phyloP scores from a whole-genome alignment of 2,329 filamentous ascomycete species.

The Calonectria multiphialidica region DNA sequence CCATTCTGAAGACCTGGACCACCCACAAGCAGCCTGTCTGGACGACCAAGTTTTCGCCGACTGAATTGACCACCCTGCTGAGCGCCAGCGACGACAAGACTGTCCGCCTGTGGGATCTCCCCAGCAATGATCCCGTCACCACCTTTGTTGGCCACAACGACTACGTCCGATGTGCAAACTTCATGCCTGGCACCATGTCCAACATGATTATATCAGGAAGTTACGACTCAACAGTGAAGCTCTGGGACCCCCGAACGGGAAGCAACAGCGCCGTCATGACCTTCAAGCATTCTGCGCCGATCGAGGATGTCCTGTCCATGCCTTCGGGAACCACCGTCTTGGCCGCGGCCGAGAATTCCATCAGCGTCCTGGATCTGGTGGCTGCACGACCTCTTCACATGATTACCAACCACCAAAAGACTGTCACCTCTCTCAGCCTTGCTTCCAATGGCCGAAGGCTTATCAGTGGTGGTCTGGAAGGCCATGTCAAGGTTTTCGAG shows the following conservation, averaged over 20 bases:
- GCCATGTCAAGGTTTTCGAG: slow-evolving; percentile 97
- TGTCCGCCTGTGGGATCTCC: slow-evolving; percentile 93
- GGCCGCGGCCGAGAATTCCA: slow-evolving; percentile 85
- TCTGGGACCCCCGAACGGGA: slow-evolving; percentile 90
- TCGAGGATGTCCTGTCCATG: slow-evolving; percentile 90
- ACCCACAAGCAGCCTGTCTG: slow-evolving; percentile 95
- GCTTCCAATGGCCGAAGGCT: slow-evolving; percentile 85
- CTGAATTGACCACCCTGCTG: slow-evolving; percentile 87
- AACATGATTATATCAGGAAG: slow-evolving; percentile 89
- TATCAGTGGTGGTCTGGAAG: slow-evolving; percentile 90
- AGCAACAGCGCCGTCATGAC: slow-evolving; percentile 81
- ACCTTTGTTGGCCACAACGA: slow-evolving; percentile 90
- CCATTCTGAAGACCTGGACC: slow-evolving; percentile 95
- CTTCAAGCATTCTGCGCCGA: slow-evolving; percentile 91
- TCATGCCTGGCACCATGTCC: slow-evolving; percentile 81
- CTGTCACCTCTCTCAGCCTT: slow-evolving; percentile 87
- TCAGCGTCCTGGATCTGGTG: slow-evolving; percentile 92
- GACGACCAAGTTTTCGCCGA: slow-evolving; percentile 91
- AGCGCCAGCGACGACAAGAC: slow-evolving; percentile 93
- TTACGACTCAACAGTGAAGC: slow-evolving; percentile 92
- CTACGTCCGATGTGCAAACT: slow-evolving; percentile 89
- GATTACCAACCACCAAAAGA: slow-evolving; percentile 97
- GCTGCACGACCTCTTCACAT: slow-evolving; percentile 89
- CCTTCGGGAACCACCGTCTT: slow-evolving; percentile 88
- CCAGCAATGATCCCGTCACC: slow-evolving; percentile 79